phyloP scores from a whole-genome alignment of 345 rosid genomes.

The Gynandropsis gynandra region DNA sequence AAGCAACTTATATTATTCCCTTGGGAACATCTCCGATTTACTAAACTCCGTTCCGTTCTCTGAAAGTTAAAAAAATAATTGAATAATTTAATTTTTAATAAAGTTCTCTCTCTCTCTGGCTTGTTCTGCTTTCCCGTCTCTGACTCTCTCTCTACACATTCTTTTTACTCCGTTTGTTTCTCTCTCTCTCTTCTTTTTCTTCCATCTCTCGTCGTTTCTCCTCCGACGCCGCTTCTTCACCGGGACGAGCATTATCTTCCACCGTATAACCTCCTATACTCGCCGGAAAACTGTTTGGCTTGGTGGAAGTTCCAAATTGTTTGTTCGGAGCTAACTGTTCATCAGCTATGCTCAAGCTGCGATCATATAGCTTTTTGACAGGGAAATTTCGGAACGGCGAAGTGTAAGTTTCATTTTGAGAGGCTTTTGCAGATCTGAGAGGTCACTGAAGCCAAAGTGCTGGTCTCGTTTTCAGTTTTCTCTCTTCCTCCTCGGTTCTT shows the following conservation, averaged over 20 bases:
- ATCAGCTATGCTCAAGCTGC: background rate
- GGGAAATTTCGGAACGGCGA: slow-evolving; percentile 11
- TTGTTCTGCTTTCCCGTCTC: slow-evolving; percentile 13
- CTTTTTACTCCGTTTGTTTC: slow-evolving; percentile 33
- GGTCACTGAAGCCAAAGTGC: background rate
- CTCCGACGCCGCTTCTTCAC: slow-evolving; percentile 27
- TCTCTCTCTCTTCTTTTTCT: slow-evolving; percentile 21
- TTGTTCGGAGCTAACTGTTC: background rate
- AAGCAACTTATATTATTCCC: too few relatives aligned
- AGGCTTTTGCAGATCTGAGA: slow-evolving; percentile 28
- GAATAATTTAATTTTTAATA: slow-evolving; percentile 12
- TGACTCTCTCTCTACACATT: slow-evolving; percentile 10
- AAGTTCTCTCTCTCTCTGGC: background rate
- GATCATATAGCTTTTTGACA: background rate
- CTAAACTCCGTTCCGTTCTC: too few relatives aligned
- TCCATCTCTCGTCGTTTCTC: too few relatives aligned
- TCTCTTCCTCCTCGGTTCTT: slow-evolving; percentile 6
- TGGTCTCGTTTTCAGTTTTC: slow-evolving; percentile 10
- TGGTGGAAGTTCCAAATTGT: background rate
- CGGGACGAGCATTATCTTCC: slow-evolving; percentile 9
- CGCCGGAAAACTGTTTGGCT: background rate
- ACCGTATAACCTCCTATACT: slow-evolving; percentile 4
- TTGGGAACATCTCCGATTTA: too few relatives aligned
- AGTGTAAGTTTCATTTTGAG: slow-evolving; percentile 14
- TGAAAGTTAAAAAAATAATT: background rate